Base-by-base conservation (phyloP, 2,329 filamentous ascomycete species). In the Ophiostoma perfectum region DNA sequence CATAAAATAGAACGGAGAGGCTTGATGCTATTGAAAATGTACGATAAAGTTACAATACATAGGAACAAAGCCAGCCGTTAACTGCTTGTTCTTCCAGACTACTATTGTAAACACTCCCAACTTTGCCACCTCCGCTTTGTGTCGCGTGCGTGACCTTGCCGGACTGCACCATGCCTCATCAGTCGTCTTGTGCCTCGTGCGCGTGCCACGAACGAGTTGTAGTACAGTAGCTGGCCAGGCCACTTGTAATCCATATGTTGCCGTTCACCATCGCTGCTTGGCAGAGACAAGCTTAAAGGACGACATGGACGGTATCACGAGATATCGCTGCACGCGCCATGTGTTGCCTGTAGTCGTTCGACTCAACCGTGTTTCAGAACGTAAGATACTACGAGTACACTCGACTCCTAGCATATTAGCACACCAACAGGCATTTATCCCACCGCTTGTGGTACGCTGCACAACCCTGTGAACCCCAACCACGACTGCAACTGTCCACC, bases 121-220 rank as follows among this genome's bases (percentile, higher is more conserved):
- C 36, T 62, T 62, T 41, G 58, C 58, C 36, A 62, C 58, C 58
- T 62, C 58, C 58, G 58, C 58, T 41, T 39, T 41, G 8, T 11
- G 12, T 41, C 18, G 52, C 49, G 49, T 62, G 58, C 58, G 58
- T 62, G 38, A 62, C 58, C 58, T 62, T 49, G 38, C 38, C 58
- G 16, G 58, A 12, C 55, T 60, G 36, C 39, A 38, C 58, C 58
- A 62, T 62, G 58, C 58, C 58, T 39, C 38, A 27, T 55, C 18
- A 4, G 49, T 55, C n/a, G 58, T 39, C 38, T 12, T 49, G 38
- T 60, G 36, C 55, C 55, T 60, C 55, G 55, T 60, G 55, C 55
- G 44, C 44, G 44, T 45, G 44, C 44, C 44, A 45, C 44, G 8
- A 45, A 45, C 14, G 44, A 27, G 27, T 27, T 27, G 27, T 27